Base-by-base conservation (phyloP, 495 filamentous ascomycete species). In the Letharia columbiana region DNA sequence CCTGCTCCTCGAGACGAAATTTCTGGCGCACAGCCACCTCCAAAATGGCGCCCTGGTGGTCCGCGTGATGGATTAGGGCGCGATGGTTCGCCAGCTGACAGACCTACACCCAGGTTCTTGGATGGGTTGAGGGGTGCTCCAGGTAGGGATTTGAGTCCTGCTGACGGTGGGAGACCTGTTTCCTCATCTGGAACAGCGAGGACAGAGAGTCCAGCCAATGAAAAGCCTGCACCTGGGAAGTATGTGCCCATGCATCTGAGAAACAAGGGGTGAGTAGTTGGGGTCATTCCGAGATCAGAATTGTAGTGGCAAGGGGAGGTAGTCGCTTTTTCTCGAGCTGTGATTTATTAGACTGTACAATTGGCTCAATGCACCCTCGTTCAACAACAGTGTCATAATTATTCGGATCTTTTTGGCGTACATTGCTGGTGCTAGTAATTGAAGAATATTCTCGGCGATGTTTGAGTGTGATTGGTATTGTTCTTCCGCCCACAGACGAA, bases 241-340 rank as follows among this genome's bases (percentile, higher is more conserved):
- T 80, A 75, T 61, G 72, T 78, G 18, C 78, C 78, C 61, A 73
- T 74, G 64, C 73, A 75, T 64, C 11, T 71, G 60, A 76, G 78
- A 66, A 79, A 81, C 28, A 72, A 72, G 52, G 61, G 70, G 49
- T 67, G 59, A 67, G 33, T n/a, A 47, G 5, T 33, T 12, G n/a
- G 52, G 39, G 17, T 54, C 23, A 54, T 8, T 5, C 12, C 5
- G 50, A 54, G 23, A 54, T 11, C 4, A 12, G 5, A 33, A 31
- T 33, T 54, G 50, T 31, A 31, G 23, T 54, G 50, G 23, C 50
- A 17, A 64, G 23, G 42, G 49, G 28, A 33, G 18, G 40, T 12
- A 41, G 13, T 28, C 6, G 17, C 5, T 4, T 56, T 37, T 45
- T 45, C 37, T 54, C 33, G 40, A 50, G 56, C 42, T 41, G 50